Evolutionary conservation across 2,329 filamentous ascomycete genomes (phyloP), one percentile per base, ranked within the genome.

Genomic region (Thermoascus crustaceus): DNA sequence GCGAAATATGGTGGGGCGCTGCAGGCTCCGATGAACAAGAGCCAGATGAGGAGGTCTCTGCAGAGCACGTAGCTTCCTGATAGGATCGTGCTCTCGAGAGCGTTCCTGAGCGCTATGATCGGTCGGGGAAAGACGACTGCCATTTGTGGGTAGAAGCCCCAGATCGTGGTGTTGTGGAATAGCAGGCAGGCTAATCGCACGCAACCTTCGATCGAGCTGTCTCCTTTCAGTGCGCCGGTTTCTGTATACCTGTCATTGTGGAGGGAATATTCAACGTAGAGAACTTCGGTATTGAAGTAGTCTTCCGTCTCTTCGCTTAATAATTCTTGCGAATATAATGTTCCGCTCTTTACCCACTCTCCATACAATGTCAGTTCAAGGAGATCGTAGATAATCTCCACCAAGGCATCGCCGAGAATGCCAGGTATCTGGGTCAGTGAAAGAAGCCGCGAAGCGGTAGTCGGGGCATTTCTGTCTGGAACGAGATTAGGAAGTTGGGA

Each of bases 261-360:
- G 6, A 63, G 55, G 6, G 50, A 45, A 37, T 63, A 60, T 42
- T 63, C 59, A 20, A 59, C 51, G 38, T 54, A 57, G 5, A 61
- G 47, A 3, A 61, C 58, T 41, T 63, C 59, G 7, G 54, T 59
- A 37, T 63, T 63, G 42, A 59, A 63, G 45, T 62, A 63, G 34
- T 55, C 50, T 41, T 63, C 58, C 2, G 50, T 54, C 30, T 61
- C 52, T 2, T 59, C 57, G 32, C 50, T 48, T 38, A 61, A 57
- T n/a, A 38, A 32, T 2, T 2, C 20, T 5, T 52, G 46, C 32
- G 50, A 48, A 27, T 50, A 50, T 7, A 47, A 43, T 5, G 43
- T 48, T 21, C 39, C 41, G 10, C 52, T 47, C 34, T 58, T 60
- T 38, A 60, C 51, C 49, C 57, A 60, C 41, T 63, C 59, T 6